Base-by-base conservation (phyloP, 1,284 basidiomycete genomes). In the Apiotrichum mycotoxinovorans region DNA sequence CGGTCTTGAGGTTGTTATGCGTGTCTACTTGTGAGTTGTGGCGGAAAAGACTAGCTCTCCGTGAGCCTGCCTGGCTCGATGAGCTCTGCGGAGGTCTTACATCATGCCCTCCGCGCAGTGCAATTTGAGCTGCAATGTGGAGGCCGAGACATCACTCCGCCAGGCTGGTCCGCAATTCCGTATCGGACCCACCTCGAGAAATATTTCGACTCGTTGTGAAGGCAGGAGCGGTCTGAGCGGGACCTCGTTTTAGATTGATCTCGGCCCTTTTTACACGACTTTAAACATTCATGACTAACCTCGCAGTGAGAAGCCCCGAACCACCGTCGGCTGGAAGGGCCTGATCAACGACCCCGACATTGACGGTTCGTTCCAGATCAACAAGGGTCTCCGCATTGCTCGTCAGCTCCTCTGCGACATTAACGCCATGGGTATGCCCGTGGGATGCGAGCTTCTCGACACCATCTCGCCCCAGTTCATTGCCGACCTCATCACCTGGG, bases 401-500 rank as follows among this genome's bases (percentile, higher is more conserved):
- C 88, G 95, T 51, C 85, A 87, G 17, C 82, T 98, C 55, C 84
- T 98, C 37, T 83, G 95, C 51, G 89, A 94, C 66, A 83, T 97
- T 64, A 87, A 89, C 14, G 88, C 87, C 65, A 79, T 93, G 65
- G 91, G 91, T 25, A 79, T 94, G 23, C 91, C 91, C 23, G 86
- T 87, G 2, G 91, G 89, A 17, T 91, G 88, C 78, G 91, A 95
- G 74, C 88, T 95, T 72, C 81, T 94, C 54, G 76, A 79, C 61
- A 78, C 77, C 44, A 78, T 78, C 54, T 71, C 67, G 63, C 93
- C 93, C 2, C 93, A 97, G 74, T 98, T 92, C 80, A 96, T 91
- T 17, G 92, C 94, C 27, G 96, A 98, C 79, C 80, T 97, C 25
- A 91, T 97, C 51, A 86, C 89, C 3, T 98, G 95, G 95, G 95